Base-by-base conservation (phyloP, 208 protist species). In the Crithidia bombi region DNA sequence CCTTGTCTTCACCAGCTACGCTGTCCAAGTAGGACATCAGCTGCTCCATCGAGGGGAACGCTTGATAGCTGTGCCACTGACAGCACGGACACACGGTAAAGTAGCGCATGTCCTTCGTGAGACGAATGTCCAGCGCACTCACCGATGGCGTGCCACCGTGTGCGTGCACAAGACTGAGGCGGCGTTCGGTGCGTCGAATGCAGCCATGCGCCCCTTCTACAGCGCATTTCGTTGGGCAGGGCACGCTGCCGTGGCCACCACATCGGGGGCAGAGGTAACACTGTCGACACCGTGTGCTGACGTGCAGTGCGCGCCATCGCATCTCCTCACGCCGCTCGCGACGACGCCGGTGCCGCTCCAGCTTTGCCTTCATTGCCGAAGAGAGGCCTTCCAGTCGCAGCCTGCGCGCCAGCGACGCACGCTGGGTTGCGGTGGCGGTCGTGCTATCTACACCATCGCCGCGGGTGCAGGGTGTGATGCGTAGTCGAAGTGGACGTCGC, bases 191-290 rank as follows among this genome's bases (percentile, higher is more conserved):
- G 2, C 21, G 21, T 36, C 10, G 28, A 23, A n/a, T 10, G 39
- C 28, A 46, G 5, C 9, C 12, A 21, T 4, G 9, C 28, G 14
- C 51, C 5, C 0, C 21, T 1, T 50, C 14, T 51, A 25, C 36
- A 57, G 2, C 14, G 17, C 19, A 5, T 23, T 21, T 5, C n/a
- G 52, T 58, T 41, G 7, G 6, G 14, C 15, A 26, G 21, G 52
- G 33, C 26, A 11, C n/a, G 36, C 36, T 46, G 30, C 44, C 57
- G 17, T 58, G 57, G n/a, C 66, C 75, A 15, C 68, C 85, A 43
- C 83, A 92, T 10, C 83, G 65, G n/a, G 86, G 86, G 33, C 86
- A 92, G n/a, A 69, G 64, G 47, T 79, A 81, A 51, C 86, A 89
- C 32, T 76, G 58, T 1, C 54, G 46, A 50, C 86, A 89, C 11